Evolutionary conservation across 1,284 basidiomycete species (phyloP).

Genomic region (Rhizoctonia solani): DNA sequence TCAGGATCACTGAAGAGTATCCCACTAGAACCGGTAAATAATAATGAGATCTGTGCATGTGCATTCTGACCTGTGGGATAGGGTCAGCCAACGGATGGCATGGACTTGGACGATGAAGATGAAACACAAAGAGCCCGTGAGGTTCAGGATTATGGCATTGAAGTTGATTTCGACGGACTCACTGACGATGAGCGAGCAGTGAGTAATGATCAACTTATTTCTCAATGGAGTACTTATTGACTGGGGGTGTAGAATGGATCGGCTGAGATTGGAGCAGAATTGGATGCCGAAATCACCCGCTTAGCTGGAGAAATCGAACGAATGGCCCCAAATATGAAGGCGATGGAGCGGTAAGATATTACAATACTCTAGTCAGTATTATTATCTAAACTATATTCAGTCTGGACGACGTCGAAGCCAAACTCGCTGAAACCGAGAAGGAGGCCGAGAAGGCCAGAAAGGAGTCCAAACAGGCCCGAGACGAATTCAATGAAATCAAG

Average conservation of each 20-base stretch:
- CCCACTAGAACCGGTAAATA: conserved; percentile 86
- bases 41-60: conserved; percentile 11
- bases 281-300: conserved; percentile 77
- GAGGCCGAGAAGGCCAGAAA: conserved; percentile 62
- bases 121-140: conserved; percentile 71
- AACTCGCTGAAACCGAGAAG: no score
- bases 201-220: conserved; percentile 39
- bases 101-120: conserved; percentile 86
- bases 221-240: background rate
- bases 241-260: conserved; percentile 58
- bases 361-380: conserved; percentile 10
- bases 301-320: conserved; percentile 84
- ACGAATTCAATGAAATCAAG: conserved; percentile 89
- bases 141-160: conserved; percentile 85
- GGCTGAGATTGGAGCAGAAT: conserved; percentile 68
- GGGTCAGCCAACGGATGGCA: conserved; percentile 82
- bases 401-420: conserved; percentile 87
- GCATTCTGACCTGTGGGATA: conserved; percentile 43
- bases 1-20: conserved; percentile 82
- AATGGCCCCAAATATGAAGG: conserved; percentile 97
- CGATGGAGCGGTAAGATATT: conserved; percentile 74
- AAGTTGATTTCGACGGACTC: conserved; percentile 82
- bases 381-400: conserved; percentile 50
- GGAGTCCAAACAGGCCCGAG: conserved; percentile 85
- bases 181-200: conserved; percentile 84